phyloP scores from a whole-genome alignment of 2,329 filamentous ascomycete species.

The Talaromyces albobiverticillius region DNA sequence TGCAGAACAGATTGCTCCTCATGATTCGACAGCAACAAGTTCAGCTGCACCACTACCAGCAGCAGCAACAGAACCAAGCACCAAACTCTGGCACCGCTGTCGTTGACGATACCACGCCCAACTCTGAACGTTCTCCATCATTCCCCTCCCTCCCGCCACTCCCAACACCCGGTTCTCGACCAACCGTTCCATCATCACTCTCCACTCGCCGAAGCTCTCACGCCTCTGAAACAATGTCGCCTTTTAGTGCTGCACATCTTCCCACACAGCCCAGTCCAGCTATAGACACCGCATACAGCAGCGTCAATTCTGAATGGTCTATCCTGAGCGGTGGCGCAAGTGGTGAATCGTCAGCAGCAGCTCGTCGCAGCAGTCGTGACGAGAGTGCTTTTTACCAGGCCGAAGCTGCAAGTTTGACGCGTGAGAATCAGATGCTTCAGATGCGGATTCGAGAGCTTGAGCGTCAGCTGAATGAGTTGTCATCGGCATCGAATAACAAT shows the following conservation, averaged over 20 bases:
- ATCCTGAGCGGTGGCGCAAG: conserved; percentile 19
- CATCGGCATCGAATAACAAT: not conserved
- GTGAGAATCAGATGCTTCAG: conserved; percentile 49
- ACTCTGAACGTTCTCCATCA: conserved; percentile 41
- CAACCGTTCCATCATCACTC: conserved; percentile 29
- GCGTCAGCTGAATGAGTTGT: conserved; percentile 13
- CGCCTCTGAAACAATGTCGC: conserved; percentile 36
- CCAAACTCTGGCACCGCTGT: conserved; percentile 27
- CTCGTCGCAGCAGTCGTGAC: conserved; percentile 42
- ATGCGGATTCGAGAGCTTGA: conserved; percentile 46
- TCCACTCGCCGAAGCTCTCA: conserved; percentile 34
- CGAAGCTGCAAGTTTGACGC: conserved; percentile 44
- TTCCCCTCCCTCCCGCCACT: conserved; percentile 34
- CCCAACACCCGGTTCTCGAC: conserved; percentile 19
- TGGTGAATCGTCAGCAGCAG: conserved; percentile 2
- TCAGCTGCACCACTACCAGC: conserved; percentile 41
- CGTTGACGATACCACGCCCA: conserved; percentile 43
- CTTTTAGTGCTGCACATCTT: conserved; percentile 8
- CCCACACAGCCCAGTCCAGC: conserved; percentile 23
- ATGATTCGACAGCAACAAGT: conserved; percentile 49
- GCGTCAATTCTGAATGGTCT: conserved; percentile 19
- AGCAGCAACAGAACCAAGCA: conserved; percentile 29
- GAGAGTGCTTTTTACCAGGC: conserved; percentile 48
- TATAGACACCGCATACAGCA: conserved; percentile 27
- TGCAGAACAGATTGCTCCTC: conserved; percentile 49